Evolutionary conservation across 2,329 filamentous ascomycete species (phyloP), one percentile per base, ranked within the genome.

Genomic region (Aspergillus hiratsukae): DNA sequence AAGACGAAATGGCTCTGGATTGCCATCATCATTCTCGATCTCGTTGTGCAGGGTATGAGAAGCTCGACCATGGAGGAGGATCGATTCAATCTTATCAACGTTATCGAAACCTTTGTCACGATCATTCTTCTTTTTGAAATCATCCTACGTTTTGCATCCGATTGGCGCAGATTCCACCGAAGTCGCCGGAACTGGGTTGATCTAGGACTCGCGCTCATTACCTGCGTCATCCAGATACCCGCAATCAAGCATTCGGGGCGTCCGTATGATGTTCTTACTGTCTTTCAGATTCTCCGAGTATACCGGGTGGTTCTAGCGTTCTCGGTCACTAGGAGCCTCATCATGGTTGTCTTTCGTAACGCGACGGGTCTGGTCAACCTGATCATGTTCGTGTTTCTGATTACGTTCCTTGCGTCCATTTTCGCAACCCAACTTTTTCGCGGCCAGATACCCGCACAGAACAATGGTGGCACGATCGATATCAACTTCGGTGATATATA

Each of bases 351-450:
- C 2, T 82, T 99, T 58, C 89, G 94, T 59, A 97, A 97, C 70
- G 88, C 91, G 4, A 85, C 87, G 48, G 95, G 95, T 89, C 87
- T 99, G 59, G 83, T 89, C 41, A 99, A 99, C 69, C 78, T 99
- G 59, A 95, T 99, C 76, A 79, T 97, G 19, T 99, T 99, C 71
- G 91, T 99, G 67, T 96, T 97, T 69, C 80, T 99, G 52, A 90
- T 97, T 68, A 97, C 92, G 0, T 97, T 96, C 68, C 81, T 99
- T 48, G 89, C 92, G 64, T 88, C 94, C 3, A 96, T 99, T 56
- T 91, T 99, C 66, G 94, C 94, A 6, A 86, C 89, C 1, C 93
- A 99, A 71, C 84, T 99, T 3, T 96, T 99, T 68, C 87, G 94
- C 37, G 92, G 92, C 29, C 87, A 96, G 64, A 83, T 97, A 28